phyloP scores from a whole-genome alignment of 257 asterid genomes.

The Scutellaria baicalensis region DNA sequence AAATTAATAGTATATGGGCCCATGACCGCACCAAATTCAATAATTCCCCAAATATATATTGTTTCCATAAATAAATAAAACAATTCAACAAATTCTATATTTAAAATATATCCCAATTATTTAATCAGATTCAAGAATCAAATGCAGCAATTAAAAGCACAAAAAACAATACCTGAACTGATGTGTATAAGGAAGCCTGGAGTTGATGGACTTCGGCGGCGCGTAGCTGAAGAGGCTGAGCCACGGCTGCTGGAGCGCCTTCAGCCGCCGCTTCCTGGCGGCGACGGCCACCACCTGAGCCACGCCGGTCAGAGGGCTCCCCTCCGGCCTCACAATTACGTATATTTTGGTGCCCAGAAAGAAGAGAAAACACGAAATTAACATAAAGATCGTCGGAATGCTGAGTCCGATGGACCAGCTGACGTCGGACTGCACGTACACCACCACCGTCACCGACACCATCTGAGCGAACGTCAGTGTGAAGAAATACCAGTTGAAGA shows the following conservation, averaged over 20 bases:
- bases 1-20: background rate
- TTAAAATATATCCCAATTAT: background rate
- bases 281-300: slow-evolving; percentile 49
- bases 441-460: slow-evolving; percentile 60
- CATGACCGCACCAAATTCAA: background rate
- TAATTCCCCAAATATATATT: background rate
- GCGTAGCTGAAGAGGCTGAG: slow-evolving; percentile 28
- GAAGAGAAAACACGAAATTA: slow-evolving; percentile 51
- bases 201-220: slow-evolving; percentile 46
- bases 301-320: slow-evolving; percentile 55
- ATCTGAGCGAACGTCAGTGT: slow-evolving; percentile 67
- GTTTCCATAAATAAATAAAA: background rate
- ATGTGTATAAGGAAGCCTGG: slow-evolving; percentile 50
- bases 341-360: slow-evolving; percentile 53
- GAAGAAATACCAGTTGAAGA: slow-evolving; percentile 83
- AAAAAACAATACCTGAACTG: slow-evolving; percentile 46
- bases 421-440: slow-evolving; percentile 56
- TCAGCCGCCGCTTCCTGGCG: slow-evolving; percentile 42
- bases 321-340: slow-evolving; percentile 65
- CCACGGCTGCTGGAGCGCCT: slow-evolving; percentile 38
- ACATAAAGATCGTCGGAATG: slow-evolving; percentile 53
- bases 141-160: background rate
- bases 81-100: background rate
- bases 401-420: slow-evolving; percentile 69
- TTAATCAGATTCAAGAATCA: background rate